A percentile compares a stretch with the other conserved stretches of the same genome.
Conservation (phyloP, 75 land plant species). For the Adiantum capillusveneris region DNA sequence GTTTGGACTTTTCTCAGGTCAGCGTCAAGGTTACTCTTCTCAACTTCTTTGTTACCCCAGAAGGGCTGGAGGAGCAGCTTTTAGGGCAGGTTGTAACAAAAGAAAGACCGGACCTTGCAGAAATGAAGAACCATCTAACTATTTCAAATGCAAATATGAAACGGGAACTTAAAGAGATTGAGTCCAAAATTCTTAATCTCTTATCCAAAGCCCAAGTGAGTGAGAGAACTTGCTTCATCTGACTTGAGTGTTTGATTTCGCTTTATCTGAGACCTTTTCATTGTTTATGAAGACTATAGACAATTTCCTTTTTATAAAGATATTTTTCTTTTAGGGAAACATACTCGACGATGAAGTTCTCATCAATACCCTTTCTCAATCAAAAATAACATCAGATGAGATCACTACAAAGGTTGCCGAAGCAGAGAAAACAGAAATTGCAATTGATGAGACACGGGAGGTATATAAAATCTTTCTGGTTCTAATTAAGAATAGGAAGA, state of each 20-base stretch:
- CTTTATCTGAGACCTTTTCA: too few species aligned
- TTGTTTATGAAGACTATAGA: too few species aligned
- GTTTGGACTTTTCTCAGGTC: slow-evolving; percentile 16
- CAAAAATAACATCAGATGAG: slow-evolving; percentile 38
- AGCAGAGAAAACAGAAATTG: slow-evolving; percentile 33
- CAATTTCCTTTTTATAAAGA: too few species aligned
- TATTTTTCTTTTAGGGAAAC: slow-evolving; percentile 20
- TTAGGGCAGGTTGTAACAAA: slow-evolving; percentile 33
- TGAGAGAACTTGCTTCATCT: too few species aligned
- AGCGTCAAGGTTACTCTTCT: slow-evolving; percentile 40
- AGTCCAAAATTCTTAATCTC: slow-evolving; percentile 23
- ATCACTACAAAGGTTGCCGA: slow-evolving; percentile 29
- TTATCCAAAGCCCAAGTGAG: slow-evolving; percentile 32
- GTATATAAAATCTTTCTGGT: not conserved
- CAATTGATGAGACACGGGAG: slow-evolving; percentile 39
- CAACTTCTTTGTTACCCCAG: slow-evolving; percentile 33
- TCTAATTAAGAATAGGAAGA: too few species aligned
- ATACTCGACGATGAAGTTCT: slow-evolving; percentile 36
- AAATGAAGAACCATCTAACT: slow-evolving; percentile 31
- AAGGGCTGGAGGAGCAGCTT: slow-evolving; percentile 35
- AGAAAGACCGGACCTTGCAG: slow-evolving; percentile 38
- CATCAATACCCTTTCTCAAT: slow-evolving; percentile 32
- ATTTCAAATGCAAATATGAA: slow-evolving; percentile 37
- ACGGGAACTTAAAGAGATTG: slow-evolving; percentile 30
- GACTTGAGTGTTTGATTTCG: too few species aligned